Evolutionary conservation across 164 flowering plant species (phyloP).

Genomic region (Vitis rotundifolia): DNA sequence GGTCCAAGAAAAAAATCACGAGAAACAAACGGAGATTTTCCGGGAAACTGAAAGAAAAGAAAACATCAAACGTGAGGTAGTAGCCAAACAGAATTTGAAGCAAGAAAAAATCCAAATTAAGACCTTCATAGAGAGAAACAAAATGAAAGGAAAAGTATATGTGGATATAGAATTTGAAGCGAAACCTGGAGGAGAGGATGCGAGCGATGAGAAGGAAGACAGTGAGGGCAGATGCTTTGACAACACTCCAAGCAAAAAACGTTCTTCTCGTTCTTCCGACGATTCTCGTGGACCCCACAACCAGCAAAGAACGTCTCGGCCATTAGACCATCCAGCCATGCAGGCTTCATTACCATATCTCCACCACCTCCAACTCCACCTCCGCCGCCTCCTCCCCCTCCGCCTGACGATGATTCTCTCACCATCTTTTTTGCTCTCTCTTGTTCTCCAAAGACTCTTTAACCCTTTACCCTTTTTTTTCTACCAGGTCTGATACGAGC

Average conservation of each 20-base stretch:
- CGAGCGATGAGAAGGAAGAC: slow-evolving; percentile 57
- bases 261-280: slow-evolving; percentile 70
- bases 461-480: too few species aligned
- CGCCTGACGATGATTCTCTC: slow-evolving; percentile 1
- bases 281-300: slow-evolving; percentile 50
- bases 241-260: slow-evolving; percentile 67
- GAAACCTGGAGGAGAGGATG: slow-evolving; percentile 66
- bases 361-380: slow-evolving; percentile 2
- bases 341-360: slow-evolving; percentile 42
- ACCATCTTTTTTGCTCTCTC: slow-evolving; percentile 1
- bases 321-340: slow-evolving; percentile 55
- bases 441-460: neutral
- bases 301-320: slow-evolving; percentile 50
- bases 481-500: too few species aligned
- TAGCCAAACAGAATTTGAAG: too few species aligned
- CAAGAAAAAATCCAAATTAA: too few species aligned
- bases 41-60: too few species aligned
- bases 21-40: too few species aligned
- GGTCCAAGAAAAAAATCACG: too few species aligned
- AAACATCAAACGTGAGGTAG: too few species aligned
- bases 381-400: neutral
- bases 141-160: neutral
- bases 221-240: slow-evolving; percentile 64
- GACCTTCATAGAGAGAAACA: too few species aligned
- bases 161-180: neutral